Percentiles rank a stretch among this genome's conserved stretches.
phyloP scores from a whole-genome alignment of 129 eudicot genomes.

The Ambrosia trifida region DNA sequence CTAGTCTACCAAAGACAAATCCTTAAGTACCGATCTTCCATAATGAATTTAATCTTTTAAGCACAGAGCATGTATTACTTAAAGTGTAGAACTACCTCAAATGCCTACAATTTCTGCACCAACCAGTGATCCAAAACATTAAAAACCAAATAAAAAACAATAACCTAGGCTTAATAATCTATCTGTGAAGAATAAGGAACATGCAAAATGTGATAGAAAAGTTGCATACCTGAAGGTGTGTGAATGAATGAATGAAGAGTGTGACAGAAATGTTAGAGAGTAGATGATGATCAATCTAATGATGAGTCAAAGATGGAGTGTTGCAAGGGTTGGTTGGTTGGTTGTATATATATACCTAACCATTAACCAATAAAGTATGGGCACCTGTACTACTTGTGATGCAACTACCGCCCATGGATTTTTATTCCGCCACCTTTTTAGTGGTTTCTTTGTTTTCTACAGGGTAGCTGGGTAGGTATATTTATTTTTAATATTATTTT shows the following conservation, averaged over 20 bases:
- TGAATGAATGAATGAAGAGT: neutral
- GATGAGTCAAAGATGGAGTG: neutral
- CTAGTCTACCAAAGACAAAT: no score
- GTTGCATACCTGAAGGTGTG: neutral
- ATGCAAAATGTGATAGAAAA: neutral
- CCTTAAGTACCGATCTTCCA: no score
- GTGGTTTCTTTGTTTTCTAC: no score
- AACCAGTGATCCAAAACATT: conserved; percentile 16
- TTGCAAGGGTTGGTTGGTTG: neutral
- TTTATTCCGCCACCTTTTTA: no score
- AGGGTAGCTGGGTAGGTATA: no score
- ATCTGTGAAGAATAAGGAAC: conserved; percentile 13
- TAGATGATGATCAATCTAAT: neutral
- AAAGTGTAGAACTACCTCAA: conserved; percentile 27
- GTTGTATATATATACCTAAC: neutral
- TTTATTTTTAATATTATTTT: no score
- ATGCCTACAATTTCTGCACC: conserved; percentile 14
- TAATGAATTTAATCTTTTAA: no score
- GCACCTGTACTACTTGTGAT: neutral
- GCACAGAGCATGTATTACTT: no score
- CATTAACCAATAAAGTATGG: neutral
- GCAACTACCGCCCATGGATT: conserved; percentile 3
- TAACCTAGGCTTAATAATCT: neutral
- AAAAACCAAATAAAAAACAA: neutral
- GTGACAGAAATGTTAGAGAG: no score